Conservation (phyloP, 768 basidiomycete genomes). For the Cantharellus cinnabarinus region DNA sequence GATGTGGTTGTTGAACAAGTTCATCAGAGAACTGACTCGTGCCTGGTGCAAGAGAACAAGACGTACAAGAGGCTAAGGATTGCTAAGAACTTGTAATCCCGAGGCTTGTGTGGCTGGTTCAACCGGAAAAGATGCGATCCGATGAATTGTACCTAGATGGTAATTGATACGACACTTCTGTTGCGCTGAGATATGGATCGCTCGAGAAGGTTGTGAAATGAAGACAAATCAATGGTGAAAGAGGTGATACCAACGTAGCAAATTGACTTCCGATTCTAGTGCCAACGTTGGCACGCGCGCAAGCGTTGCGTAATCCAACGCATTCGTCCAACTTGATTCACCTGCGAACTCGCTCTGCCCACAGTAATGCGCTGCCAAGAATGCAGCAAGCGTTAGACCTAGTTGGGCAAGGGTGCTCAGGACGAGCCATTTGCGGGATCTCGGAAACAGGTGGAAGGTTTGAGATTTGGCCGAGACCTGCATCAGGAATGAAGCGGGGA, state of each 20-base stretch:
- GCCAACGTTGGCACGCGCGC: conserved; percentile 5
- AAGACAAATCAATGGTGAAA: neutral
- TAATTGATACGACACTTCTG: neutral
- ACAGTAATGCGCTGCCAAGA: neutral
- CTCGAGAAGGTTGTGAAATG: no score
- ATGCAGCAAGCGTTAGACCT: conserved; percentile 1
- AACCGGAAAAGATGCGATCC: conserved; percentile 5
- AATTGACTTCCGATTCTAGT: conserved; percentile 1
- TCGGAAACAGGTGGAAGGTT: conserved; percentile 3
- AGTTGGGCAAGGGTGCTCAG: conserved; percentile 2
- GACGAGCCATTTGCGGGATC: conserved; percentile 2
- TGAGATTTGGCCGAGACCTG: neutral
- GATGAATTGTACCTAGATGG: conserved; percentile 2
- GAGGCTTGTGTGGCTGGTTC: neutral
- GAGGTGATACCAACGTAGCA: neutral
- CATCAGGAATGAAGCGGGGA: conserved; percentile 7
- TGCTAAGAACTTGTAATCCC: conserved; percentile 4
- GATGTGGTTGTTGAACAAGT: no score
- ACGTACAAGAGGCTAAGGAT: neutral
- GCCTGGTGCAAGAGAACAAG: no score
- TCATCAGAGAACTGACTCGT: no score
- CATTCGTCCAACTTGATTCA: conserved; percentile 4
- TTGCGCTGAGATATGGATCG: neutral
- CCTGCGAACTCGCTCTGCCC: conserved; percentile 2
- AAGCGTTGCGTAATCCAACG: conserved; percentile 4